A percentile compares a stretch with the other conserved stretches of the same genome.
phyloP scores from a whole-genome alignment of 2,329 filamentous ascomycete species.

The Talaromyces sp. region DNA sequence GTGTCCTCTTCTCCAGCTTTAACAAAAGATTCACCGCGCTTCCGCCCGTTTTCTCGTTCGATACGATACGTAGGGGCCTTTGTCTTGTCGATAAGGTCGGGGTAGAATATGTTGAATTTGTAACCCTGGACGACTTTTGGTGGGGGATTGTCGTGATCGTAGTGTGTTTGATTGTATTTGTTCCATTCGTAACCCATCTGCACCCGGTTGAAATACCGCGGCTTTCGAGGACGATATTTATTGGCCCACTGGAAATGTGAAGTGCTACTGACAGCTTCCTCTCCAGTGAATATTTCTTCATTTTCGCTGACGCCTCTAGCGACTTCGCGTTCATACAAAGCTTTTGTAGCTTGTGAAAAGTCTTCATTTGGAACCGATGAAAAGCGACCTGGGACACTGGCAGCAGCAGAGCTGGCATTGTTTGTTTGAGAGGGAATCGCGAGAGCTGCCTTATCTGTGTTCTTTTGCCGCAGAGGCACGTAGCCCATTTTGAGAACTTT shows the following conservation, averaged over 20 bases:
- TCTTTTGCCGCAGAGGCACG: slow-evolving; percentile 54
- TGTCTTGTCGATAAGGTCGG: slow-evolving; percentile 88
- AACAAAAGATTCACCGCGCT: slow-evolving; percentile 85
- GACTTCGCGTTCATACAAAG: slow-evolving; percentile 86
- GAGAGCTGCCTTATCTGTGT: slow-evolving; percentile 27
- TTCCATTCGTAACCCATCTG: slow-evolving; percentile 99
- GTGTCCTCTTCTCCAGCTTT: slow-evolving; percentile 95
- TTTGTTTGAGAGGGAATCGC: slow-evolving; percentile 29
- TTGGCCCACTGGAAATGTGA: slow-evolving; percentile 71
- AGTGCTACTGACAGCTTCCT: slow-evolving; percentile 67
- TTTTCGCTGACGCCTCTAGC: slow-evolving; percentile 87
- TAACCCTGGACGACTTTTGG: slow-evolving; percentile 98
- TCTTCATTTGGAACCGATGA: slow-evolving; percentile 66
- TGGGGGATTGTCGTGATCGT: slow-evolving; percentile 95
- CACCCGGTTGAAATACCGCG: slow-evolving; percentile 93
- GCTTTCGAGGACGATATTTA: slow-evolving; percentile 85
- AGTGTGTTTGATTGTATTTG: slow-evolving; percentile 99
- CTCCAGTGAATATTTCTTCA: slow-evolving; percentile 89
- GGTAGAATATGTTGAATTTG: slow-evolving; percentile 99
- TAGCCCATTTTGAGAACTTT: slow-evolving; percentile 62
- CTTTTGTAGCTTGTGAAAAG: slow-evolving; percentile 80
- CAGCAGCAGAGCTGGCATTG: slow-evolving; percentile 40
- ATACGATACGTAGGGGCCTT: slow-evolving; percentile 96
- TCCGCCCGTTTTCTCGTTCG: slow-evolving; percentile 83
- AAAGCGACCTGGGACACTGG: slow-evolving; percentile 61